Percentiles rank a stretch among this genome's conserved stretches.
phyloP scores from a whole-genome alignment of 2,329 filamentous ascomycete species.

The Trichoderma afroharzianum region DNA sequence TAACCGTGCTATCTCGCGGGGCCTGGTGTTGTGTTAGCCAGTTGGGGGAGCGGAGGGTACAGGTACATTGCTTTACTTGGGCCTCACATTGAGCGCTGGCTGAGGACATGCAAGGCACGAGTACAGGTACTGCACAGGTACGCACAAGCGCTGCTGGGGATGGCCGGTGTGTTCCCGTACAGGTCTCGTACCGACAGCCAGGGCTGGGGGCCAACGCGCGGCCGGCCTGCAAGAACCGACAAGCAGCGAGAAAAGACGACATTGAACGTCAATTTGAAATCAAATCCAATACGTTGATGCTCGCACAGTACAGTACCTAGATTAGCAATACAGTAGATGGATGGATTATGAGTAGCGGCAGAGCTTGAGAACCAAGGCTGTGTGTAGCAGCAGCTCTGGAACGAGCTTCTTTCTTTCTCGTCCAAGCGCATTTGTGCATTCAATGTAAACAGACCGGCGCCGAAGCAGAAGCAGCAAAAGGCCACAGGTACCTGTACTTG shows the following conservation, averaged over 20 bases:
- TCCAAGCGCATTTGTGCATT: not conserved
- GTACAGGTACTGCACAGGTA: not conserved
- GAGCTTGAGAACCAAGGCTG: not conserved
- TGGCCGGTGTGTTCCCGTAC: not conserved
- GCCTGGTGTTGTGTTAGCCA: conserved; percentile 2
- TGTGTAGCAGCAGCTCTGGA: not conserved
- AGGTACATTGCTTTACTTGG: not conserved
- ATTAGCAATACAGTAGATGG: not conserved
- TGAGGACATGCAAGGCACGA: not conserved
- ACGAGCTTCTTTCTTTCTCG: not conserved
- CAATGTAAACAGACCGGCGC: not conserved
- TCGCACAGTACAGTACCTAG: not conserved
- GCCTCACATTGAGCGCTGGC: not conserved
- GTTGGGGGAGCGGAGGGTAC: conserved; percentile 1
- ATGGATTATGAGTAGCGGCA: not conserved
- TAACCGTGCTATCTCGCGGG: conserved; percentile 18
- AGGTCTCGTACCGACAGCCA: not conserved
- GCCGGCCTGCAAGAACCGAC: not conserved
- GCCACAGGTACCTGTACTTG: not conserved
- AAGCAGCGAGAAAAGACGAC: not conserved
- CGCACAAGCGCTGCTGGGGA: not conserved
- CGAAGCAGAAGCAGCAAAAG: not conserved
- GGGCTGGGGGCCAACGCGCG: conserved; percentile 10
- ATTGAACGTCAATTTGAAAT: not conserved
- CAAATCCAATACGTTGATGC: not conserved